phyloP scores from a whole-genome alignment of 1,284 basidiomycete species.

The Leccinum huronense region DNA sequence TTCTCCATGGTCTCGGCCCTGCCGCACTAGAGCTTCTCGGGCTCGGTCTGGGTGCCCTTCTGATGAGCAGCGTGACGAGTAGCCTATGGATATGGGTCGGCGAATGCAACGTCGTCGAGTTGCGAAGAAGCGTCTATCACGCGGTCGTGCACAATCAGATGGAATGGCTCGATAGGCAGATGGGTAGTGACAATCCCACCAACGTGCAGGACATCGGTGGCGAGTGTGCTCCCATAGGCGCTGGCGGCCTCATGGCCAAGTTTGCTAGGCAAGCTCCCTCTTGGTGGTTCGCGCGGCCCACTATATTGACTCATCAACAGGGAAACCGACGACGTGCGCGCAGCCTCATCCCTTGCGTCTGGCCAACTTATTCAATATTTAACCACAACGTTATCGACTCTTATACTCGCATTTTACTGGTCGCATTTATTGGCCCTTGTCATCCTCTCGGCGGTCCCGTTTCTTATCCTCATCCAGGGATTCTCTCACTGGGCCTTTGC shows the following conservation, averaged over 20 bases:
- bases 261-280: conserved; percentile 71
- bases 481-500: conserved; percentile 66
- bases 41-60: conserved; percentile 68
- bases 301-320: conserved; percentile 42
- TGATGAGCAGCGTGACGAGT: conserved; percentile 73
- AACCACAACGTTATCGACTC: conserved; percentile 76
- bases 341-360: conserved; percentile 75
- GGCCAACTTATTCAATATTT: conserved; percentile 81
- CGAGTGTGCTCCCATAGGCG: conserved; percentile 64
- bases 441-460: conserved; percentile 87
- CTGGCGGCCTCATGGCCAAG: conserved; percentile 92
- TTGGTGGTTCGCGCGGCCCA: not conserved
- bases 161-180: conserved; percentile 85
- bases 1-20: conserved; percentile 60
- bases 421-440: conserved; percentile 87
- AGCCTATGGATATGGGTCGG: conserved; percentile 87
- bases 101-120: conserved; percentile 72
- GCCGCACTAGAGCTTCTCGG: conserved; percentile 70
- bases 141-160: conserved; percentile 74
- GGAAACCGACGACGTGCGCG: conserved; percentile 92
- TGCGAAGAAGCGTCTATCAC: conserved; percentile 70
- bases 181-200: conserved; percentile 58
- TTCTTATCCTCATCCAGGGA: conserved; percentile 73
- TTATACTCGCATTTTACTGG: conserved; percentile 78
- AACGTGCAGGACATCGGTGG: conserved; percentile 43